A percentile compares a stretch with the other conserved stretches of the same genome.
Evolutionary conservation across 106 monocot species (phyloP).

Genomic region (Dactylorhiza incarnata): DNA sequence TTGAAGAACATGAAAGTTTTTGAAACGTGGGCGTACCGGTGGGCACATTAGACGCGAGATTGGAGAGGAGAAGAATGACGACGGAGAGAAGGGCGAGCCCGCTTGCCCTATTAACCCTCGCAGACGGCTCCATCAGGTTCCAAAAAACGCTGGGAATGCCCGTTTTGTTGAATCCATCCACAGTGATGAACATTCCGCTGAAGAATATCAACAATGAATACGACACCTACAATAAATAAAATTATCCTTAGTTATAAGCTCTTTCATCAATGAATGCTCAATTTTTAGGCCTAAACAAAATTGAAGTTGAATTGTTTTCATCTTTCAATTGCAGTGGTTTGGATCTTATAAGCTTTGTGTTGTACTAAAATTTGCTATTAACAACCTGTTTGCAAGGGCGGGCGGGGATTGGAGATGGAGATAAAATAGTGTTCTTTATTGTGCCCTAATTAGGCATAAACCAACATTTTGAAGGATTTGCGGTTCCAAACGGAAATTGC

Average conservation of each 20-base stretch:
- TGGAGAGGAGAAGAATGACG: slow-evolving; percentile 4
- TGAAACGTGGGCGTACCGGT: neutral
- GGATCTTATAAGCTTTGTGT: too few species aligned
- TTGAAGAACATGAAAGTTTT: neutral
- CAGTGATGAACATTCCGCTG: slow-evolving; percentile 6
- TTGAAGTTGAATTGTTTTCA: too few species aligned
- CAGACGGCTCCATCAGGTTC: neutral
- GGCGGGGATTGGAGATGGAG: too few species aligned
- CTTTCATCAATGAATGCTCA: neutral
- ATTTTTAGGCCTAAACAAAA: too few species aligned
- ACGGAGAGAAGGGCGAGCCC: neutral
- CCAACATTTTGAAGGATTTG: too few species aligned
- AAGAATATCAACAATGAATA: slow-evolving; percentile 6
- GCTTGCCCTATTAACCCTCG: neutral
- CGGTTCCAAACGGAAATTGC: too few species aligned
- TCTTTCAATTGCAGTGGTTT: too few species aligned
- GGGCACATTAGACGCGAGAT: slow-evolving; percentile 3
- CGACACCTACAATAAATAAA: neutral
- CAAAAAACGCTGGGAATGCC: neutral
- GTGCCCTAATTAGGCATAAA: too few species aligned
- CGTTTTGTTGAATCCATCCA: slow-evolving; percentile 9
- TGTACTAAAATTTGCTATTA: too few species aligned
- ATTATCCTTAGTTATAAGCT: too few species aligned
- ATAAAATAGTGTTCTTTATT: too few species aligned
- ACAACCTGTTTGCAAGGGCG: too few species aligned